Evolutionary conservation across 2,329 filamentous ascomycete species (phyloP).

Genomic region (Monilinia vaccinii-corymbosi): DNA sequence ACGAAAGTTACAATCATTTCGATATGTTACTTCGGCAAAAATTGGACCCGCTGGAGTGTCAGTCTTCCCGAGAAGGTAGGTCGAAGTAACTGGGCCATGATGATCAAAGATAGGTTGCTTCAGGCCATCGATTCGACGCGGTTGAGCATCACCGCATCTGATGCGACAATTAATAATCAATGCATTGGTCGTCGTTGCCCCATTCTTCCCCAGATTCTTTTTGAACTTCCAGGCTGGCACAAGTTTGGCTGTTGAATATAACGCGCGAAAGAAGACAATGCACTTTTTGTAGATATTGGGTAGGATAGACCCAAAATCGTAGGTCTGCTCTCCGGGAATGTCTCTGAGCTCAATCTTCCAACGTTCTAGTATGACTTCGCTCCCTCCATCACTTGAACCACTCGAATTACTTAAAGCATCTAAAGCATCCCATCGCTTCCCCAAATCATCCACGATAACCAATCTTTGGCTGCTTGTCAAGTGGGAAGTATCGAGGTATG

Average conservation of each 20-base stretch:
- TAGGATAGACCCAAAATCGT: slow-evolving; percentile 54
- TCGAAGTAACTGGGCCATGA: slow-evolving; percentile 55
- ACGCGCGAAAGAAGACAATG: slow-evolving; percentile 84
- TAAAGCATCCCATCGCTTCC: slow-evolving; percentile 85
- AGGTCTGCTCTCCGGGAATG: slow-evolving; percentile 37
- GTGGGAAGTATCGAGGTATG: slow-evolving; percentile 72
- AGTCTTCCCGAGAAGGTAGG: slow-evolving; percentile 73
- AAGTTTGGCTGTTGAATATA: slow-evolving; percentile 74
- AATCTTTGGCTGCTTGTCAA: slow-evolving; percentile 79
- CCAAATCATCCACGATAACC: slow-evolving; percentile 78
- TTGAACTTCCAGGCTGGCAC: slow-evolving; percentile 80
- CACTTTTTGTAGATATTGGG: slow-evolving; percentile 96
- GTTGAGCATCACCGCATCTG: slow-evolving; percentile 44
- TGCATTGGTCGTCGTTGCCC: slow-evolving; percentile 48
- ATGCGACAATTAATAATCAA: slow-evolving; percentile 78
- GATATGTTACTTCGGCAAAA: slow-evolving; percentile 72
- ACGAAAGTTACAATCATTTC: slow-evolving; percentile 81
- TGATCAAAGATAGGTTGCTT: slow-evolving; percentile 60
- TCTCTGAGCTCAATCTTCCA: slow-evolving; percentile 81
- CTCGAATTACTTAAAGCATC: slow-evolving; percentile 66
- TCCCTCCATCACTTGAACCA: slow-evolving; percentile 30
- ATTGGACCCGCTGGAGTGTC: slow-evolving; percentile 82
- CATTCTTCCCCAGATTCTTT: slow-evolving; percentile 61
- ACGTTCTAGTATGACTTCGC: slow-evolving; percentile 75
- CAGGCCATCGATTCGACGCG: slow-evolving; percentile 57